Conservation (phyloP, 371 early-diverging fungal species). For the Haplosporangium sp. region DNA sequence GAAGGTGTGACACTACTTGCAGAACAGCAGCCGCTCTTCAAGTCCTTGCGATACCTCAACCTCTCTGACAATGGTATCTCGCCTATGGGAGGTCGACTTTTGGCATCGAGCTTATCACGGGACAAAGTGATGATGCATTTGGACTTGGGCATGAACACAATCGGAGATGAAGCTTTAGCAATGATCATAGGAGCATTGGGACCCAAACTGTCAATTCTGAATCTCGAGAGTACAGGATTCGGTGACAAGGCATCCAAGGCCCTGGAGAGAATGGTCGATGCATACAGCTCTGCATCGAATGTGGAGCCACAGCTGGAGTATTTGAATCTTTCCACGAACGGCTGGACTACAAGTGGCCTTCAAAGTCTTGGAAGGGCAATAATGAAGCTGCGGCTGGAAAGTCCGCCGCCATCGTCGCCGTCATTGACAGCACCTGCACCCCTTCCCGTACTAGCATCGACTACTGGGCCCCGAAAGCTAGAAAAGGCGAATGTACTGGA, state of each 20-base stretch:
- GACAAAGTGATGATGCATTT: conserved; percentile 19
- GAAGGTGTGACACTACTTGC: conserved; percentile 21
- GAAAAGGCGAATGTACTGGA: conserved; percentile 13
- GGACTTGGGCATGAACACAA: conserved; percentile 28
- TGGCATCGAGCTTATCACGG: conserved; percentile 15
- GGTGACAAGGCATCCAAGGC: conserved; percentile 27
- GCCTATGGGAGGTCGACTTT: conserved; percentile 14
- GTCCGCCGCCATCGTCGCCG: conserved; percentile 22
- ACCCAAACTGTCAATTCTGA: conserved; percentile 20
- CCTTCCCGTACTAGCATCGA: too few species aligned
- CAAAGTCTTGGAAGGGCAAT: conserved; percentile 27
- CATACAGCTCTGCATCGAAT: not conserved
- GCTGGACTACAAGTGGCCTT: conserved; percentile 36
- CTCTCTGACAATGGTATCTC: conserved; percentile 34
- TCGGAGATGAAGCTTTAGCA: conserved; percentile 25
- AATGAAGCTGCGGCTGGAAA: conserved; percentile 12
- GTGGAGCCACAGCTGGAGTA: conserved; percentile 25
- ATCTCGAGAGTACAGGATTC: conserved; percentile 33
- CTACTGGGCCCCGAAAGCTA: not conserved
- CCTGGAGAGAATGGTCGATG: conserved; percentile 20
- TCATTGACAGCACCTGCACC: not conserved
- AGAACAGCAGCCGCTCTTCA: conserved; percentile 11
- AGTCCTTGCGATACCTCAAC: conserved; percentile 20
- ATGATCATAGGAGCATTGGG: conserved; percentile 22
- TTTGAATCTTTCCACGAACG: conserved; percentile 22